These are phyloP conservation scores for Claviceps monticola DNA, from an alignment of 2,329 filamentous ascomycete species.

Conservation along the genomic window DNA sequence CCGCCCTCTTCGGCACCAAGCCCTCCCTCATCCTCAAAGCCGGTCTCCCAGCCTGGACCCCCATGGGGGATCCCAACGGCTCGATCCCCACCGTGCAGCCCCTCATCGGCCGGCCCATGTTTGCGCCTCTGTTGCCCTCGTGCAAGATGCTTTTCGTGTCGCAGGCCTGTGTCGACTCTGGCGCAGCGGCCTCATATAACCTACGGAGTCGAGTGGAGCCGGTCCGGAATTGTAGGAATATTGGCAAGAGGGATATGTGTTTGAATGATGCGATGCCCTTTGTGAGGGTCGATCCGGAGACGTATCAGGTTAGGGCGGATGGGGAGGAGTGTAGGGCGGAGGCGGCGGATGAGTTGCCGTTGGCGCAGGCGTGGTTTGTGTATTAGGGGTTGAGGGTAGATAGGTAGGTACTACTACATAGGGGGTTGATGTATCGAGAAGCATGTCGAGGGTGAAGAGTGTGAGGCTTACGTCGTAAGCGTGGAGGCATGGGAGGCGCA, in stretches of 20 bases:
- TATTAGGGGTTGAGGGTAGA: neutral
- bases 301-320: conserved; percentile 77
- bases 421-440: too few species aligned
- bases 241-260: conserved; percentile 81
- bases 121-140: conserved; percentile 56
- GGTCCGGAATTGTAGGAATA: conserved; percentile 58
- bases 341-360: conserved; percentile 55
- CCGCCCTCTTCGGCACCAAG: conserved; percentile 76
- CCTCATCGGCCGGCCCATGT: conserved; percentile 74
- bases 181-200: conserved; percentile 55
- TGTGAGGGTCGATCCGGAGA: conserved; percentile 88
- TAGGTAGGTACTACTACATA: too few species aligned
- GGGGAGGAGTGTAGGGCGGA: conserved; percentile 60
- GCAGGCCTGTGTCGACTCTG: conserved; percentile 51
- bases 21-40: conserved; percentile 72
- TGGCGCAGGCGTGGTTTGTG: conserved; percentile 66
- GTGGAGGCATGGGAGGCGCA: too few species aligned
- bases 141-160: conserved; percentile 78
- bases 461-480: too few species aligned
- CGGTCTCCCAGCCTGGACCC: conserved; percentile 67
- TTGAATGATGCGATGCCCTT: conserved; percentile 70
- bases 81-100: conserved; percentile 84
- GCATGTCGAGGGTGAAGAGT: too few species aligned
- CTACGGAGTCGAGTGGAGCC: conserved; percentile 69
- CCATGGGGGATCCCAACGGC: conserved; percentile 77